Evolutionary conservation across 1,284 basidiomycete genomes (phyloP), one percentile per base, ranked within the genome.

Genomic region (Blastosporella zonata): DNA sequence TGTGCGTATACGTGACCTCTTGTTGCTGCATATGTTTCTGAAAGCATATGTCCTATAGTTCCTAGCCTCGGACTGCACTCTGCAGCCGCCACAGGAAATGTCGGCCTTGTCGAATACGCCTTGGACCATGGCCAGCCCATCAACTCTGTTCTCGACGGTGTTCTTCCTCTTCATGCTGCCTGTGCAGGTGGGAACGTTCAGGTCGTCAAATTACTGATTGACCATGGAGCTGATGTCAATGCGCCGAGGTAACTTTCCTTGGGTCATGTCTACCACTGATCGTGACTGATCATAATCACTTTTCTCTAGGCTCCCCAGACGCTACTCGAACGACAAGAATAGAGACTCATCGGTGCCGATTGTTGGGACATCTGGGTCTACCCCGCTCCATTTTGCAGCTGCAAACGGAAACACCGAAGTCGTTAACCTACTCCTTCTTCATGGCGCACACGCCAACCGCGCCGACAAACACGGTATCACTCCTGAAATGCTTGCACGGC

Each of bases 331-430:
- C 62, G 87, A 90, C 63, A 84, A 79, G 64, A 74, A 75, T 62
- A 70, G 86, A 59, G 73, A 85, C 64, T 58, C 78, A 12, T 74
- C 84, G 22, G 73, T 74, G 1, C 82, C 82, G 49, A 86, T 87
- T 57, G 82, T 92, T 27, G 91, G 90, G 36, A 83, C 86, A 2
- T 79, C 82, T 12, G 92, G 92, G 15, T 91, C 91, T 1, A 95
- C 93, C 0, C 90, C 93, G 0, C 79, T 97, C n/a, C 93, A 97
- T 63, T 97, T 96, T 64, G 93, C 93, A 5, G 87, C 92, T 22
- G 92, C 93, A 18, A 93, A 95, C 56, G 93, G 93, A 3, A 90
- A 97, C 67, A 79, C 79, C 25, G 67, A 75, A 15, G 81, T 92
- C 57, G 80, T 92, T 35, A 78, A 75, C 52, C 81, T 87, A 23